These are phyloP conservation scores for Populus hybrid DNA, from an alignment of 441 rosid species.

Conservation along the genomic window DNA sequence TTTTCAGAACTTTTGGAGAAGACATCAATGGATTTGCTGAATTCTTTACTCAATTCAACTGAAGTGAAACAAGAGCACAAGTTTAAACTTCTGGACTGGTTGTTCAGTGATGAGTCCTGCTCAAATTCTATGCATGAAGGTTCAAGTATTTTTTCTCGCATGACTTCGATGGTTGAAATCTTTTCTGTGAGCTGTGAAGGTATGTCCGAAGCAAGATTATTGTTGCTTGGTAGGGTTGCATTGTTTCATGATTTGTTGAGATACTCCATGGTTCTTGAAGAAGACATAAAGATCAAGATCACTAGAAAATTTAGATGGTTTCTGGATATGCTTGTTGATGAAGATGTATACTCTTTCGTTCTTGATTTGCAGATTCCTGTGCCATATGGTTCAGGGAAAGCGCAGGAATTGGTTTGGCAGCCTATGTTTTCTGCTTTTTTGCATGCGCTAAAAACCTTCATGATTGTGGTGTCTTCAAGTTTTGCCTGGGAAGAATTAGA, in stretches of 20 bases:
- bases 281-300: conserved; percentile 42
- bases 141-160: conserved; percentile 20
- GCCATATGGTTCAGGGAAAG: conserved; percentile 49
- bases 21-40: conserved; percentile 54
- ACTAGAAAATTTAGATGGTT: conserved; percentile 68
- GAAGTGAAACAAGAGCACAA: conserved; percentile 50
- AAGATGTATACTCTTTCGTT: conserved; percentile 59
- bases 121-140: conserved; percentile 27
- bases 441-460: conserved; percentile 66
- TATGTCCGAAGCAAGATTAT: conserved; percentile 30
- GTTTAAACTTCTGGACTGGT: conserved; percentile 53
- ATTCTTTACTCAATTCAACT: conserved; percentile 56
- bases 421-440: conserved; percentile 55
- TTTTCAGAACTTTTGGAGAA: conserved; percentile 74
- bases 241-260: conserved; percentile 55
- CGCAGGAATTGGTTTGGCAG: conserved; percentile 55
- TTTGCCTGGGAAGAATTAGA: conserved; percentile 59
- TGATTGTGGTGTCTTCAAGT: conserved; percentile 58
- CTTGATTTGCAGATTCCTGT: conserved; percentile 65
- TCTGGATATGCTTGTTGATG: conserved; percentile 46
- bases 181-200: conserved; percentile 43
- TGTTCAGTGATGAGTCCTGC: conserved; percentile 41
- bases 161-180: conserved; percentile 40
- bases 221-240: conserved; percentile 50
- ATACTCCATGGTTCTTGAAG: conserved; percentile 49